A percentile compares a stretch with the other conserved stretches of the same genome.
Conservation (phyloP, 192 early-diverging fungal genomes). For the Backusella tuberculispora region DNA sequence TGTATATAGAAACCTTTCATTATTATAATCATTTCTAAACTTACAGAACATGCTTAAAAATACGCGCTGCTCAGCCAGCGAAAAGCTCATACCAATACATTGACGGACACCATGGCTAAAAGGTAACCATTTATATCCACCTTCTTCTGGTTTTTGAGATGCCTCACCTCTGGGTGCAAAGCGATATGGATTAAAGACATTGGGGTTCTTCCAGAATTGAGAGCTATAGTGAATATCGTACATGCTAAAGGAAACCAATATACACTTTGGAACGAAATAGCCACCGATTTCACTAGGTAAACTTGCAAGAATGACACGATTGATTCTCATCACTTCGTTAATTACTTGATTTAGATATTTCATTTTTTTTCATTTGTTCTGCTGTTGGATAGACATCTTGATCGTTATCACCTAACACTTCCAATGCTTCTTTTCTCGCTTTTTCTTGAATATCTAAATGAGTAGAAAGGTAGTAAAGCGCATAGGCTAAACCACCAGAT, state of each 20-base stretch:
- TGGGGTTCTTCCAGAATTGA: conserved; percentile 42
- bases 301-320: neutral
- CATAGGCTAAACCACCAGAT: conserved; percentile 50
- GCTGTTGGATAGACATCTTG: conserved; percentile 52
- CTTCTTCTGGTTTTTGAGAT: neutral
- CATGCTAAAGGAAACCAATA: conserved; percentile 18
- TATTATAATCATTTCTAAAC: conserved; percentile 9
- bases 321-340: conserved; percentile 43
- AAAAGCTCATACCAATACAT: conserved; percentile 68
- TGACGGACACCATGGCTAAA: conserved; percentile 62
- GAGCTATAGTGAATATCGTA: conserved; percentile 23
- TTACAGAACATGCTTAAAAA: conserved; percentile 54
- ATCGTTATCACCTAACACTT: conserved; percentile 54
- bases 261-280: conserved; percentile 28
- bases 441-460: conserved; percentile 54
- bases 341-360: conserved; percentile 55
- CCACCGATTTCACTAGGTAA: conserved; percentile 1
- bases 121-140: conserved; percentile 44
- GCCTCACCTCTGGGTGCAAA: conserved; percentile 38
- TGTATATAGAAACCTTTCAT: neutral
- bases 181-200: conserved; percentile 52
- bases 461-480: conserved; percentile 51
- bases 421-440: conserved; percentile 54
- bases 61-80: conserved; percentile 59
- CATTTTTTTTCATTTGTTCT: conserved; percentile 54